Evolutionary conservation across 176 grass and related monocot species (phyloP).

Genomic region (Carex pumila): DNA sequence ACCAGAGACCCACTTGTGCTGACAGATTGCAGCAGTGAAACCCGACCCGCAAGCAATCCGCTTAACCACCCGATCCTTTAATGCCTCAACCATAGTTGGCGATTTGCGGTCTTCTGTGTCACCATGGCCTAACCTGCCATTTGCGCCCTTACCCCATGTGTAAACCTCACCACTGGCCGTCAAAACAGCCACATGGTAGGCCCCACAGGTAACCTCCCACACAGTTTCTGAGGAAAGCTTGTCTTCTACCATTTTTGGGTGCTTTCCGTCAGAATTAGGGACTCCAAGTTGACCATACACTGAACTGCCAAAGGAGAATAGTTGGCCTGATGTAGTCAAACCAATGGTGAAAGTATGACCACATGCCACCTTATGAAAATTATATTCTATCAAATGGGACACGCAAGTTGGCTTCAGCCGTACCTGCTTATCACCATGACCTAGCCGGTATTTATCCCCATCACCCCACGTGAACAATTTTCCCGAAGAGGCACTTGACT

Average conservation of each 20-base stretch:
- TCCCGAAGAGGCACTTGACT: conserved; percentile 83
- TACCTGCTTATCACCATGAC: conserved; percentile 70
- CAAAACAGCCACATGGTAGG: conserved; percentile 80
- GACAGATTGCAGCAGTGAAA: conserved; percentile 87
- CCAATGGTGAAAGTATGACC: conserved; percentile 93
- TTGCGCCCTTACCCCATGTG: conserved; percentile 92
- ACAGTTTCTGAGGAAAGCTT: conserved; percentile 64
- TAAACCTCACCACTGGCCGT: conserved; percentile 87
- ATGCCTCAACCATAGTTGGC: conserved; percentile 74
- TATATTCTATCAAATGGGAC: conserved; percentile 86
- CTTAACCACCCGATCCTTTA: conserved; percentile 79
- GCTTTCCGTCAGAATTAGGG: conserved; percentile 78
- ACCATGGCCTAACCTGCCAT: conserved; percentile 86
- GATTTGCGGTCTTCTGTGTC: conserved; percentile 76
- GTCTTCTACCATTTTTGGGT: conserved; percentile 69
- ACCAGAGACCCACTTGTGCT: conserved; percentile 93
- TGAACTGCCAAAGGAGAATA: conserved; percentile 83
- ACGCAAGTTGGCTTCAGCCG: conserved; percentile 89
- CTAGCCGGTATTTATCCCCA: conserved; percentile 92
- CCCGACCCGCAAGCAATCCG: conserved; percentile 74
- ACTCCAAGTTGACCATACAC: conserved; percentile 93
- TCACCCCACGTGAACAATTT: conserved; percentile 99
- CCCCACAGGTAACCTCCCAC: conserved; percentile 73
- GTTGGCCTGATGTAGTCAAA: conserved; percentile 82
- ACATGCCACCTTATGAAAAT: conserved; percentile 83